Evolutionary conservation across 2,329 filamentous ascomycete genomes (phyloP).

Genomic region (Aspergillus sp.): DNA sequence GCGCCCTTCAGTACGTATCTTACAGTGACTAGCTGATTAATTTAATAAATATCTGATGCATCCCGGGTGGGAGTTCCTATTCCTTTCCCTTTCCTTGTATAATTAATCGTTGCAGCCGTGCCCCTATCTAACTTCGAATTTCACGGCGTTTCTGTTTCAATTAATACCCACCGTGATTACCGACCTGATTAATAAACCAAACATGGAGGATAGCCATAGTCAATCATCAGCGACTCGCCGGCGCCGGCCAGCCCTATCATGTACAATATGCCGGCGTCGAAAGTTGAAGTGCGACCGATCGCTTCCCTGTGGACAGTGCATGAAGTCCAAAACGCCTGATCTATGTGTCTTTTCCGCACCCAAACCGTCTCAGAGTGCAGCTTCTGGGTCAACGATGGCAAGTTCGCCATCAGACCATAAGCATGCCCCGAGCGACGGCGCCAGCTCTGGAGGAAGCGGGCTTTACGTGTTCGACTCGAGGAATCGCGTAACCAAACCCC

Average conservation of each 20-base stretch:
- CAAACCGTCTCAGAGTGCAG: slow-evolving; percentile 11
- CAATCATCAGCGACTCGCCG: slow-evolving; percentile 36
- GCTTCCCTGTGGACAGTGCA: slow-evolving; percentile 66
- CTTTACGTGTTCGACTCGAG: slow-evolving; percentile 37
- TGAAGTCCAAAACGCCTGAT: slow-evolving; percentile 51
- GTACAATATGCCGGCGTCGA: slow-evolving; percentile 69
- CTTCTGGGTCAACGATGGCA: neutral
- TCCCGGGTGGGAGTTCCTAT: neutral
- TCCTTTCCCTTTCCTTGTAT: neutral
- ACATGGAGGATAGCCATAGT: slow-evolving; percentile 10
- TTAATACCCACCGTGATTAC: neutral
- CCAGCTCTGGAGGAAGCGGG: slow-evolving; percentile 21
- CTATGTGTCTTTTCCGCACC: slow-evolving; percentile 54
- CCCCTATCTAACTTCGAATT: neutral
- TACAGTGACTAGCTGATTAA: neutral
- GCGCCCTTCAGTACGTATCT: neutral
- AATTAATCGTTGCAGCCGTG: neutral
- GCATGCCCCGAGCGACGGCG: slow-evolving; percentile 8
- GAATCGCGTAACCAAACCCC: slow-evolving; percentile 26
- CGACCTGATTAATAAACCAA: neutral
- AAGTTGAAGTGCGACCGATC: slow-evolving; percentile 78
- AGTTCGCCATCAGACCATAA: slow-evolving; percentile 5
- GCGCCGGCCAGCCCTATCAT: slow-evolving; percentile 67
- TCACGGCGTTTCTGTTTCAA: neutral
- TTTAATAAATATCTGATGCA: neutral